Evolutionary conservation across 2,329 filamentous ascomycete genomes (phyloP), one percentile per base, ranked within the genome.

Genomic region (Fusarium ramigenum): DNA sequence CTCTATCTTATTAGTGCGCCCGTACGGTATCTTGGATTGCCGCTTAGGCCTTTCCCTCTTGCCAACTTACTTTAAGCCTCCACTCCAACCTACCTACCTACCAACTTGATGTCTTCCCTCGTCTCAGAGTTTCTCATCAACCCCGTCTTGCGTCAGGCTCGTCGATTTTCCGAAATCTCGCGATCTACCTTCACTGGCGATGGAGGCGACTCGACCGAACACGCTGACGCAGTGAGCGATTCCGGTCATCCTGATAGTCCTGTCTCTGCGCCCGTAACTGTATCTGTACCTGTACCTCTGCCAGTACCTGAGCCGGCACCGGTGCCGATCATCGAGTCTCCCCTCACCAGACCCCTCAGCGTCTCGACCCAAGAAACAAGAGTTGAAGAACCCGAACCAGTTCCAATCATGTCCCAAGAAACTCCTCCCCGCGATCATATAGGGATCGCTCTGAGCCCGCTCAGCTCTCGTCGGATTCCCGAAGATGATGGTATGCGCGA

Each of bases 401-500:
- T 63, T 40, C 73, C 75, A 53, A 64, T 66, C 30, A 70, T 73
- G 32, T 66, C 69, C 46, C 74, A 78, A 54, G 72, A 66, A 43
- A 64, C 75, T 25, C 69, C 78, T 16, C 60, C 77, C 10, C 80
- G 72, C 34, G 81, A 83, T 52, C 81, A 80, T 53, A 78, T 83
- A 18, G 79, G 79, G 47, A 80, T 82, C 56, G 77, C 79, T 16
- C 60, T 79, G 63, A 78, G 77, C 46, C 77, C 80, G 14, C 72
- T 66, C 60, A 80, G 77, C 65, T 77, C 74, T 53, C 79, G 78
- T 19, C 80, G 76, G 43, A 82, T 94, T 44, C 93, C 93, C 2
- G 93, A 92, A 78, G 92, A 96, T 78, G 93, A 96, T 84, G 93
- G 93, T 49, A 95, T 94, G 91, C 85, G 88, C 23, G 82, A 84